Conservation (phyloP, 1,284 basidiomycete species). For the Cutaneotrichosporon cutaneum region DNA sequence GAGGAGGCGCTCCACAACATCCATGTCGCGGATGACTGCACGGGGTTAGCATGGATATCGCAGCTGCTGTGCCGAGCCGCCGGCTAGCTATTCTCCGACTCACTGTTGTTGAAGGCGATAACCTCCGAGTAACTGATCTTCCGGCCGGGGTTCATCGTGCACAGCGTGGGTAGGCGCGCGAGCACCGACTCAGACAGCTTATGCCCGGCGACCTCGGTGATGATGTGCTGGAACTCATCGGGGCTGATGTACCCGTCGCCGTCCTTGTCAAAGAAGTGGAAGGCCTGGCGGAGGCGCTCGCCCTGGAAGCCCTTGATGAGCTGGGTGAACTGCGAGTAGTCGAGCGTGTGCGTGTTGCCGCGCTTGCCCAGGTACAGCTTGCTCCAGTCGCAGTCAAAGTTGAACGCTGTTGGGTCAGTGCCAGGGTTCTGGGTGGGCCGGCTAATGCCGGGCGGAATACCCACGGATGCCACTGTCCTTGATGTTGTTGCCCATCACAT, state of each 20-base stretch:
- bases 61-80: background rate
- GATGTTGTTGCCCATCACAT: constrained; percentile 77
- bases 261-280: constrained; percentile 82
- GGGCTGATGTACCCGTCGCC: constrained; percentile 87
- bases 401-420: constrained; percentile 61
- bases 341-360: constrained; percentile 82
- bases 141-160: constrained; percentile 78
- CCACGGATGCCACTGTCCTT: constrained; percentile 62
- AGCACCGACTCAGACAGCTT: constrained; percentile 89
- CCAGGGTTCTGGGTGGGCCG: background rate
- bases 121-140: constrained; percentile 93
- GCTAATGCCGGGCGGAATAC: constrained; percentile 16
- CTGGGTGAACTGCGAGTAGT: constrained; percentile 88
- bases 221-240: constrained; percentile 88
- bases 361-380: constrained; percentile 89
- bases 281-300: constrained; percentile 88
- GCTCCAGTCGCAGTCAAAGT: constrained; percentile 94
- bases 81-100: constrained; percentile 8
- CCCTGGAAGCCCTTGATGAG: constrained; percentile 96
- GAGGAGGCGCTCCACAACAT: constrained; percentile 76
- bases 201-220: constrained; percentile 89
- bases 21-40: constrained; percentile 66
- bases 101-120: constrained; percentile 83
- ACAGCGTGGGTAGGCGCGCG: constrained; percentile 82
- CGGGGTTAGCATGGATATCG: background rate